These are phyloP conservation scores for Magnolia kwangsiensis DNA, from an alignment of 164 flowering plant species.

Conservation along the genomic window DNA sequence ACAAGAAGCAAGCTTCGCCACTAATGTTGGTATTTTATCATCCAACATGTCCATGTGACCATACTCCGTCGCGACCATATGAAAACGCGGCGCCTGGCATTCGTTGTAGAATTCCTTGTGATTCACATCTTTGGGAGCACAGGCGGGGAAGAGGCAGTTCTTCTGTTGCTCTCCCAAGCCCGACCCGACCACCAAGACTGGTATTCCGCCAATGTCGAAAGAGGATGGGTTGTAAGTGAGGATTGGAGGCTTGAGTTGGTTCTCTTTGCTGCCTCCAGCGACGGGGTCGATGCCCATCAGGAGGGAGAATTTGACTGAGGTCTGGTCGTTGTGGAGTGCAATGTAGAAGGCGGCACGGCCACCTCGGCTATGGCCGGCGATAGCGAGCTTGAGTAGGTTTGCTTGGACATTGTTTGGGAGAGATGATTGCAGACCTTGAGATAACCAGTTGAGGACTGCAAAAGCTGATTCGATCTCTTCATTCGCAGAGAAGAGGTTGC, in stretches of 20 bases:
- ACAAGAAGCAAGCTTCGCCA: neutral
- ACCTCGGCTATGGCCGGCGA: slow-evolving; percentile 57
- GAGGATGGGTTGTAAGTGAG: slow-evolving; percentile 29
- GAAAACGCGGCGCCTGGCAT: slow-evolving; percentile 21
- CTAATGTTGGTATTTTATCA: neutral
- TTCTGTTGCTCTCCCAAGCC: slow-evolving; percentile 27
- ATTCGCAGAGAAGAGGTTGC: neutral
- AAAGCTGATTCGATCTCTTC: slow-evolving; percentile 1
- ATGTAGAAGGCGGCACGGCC: slow-evolving; percentile 51
- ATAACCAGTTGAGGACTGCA: slow-evolving; percentile 33
- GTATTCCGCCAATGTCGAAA: slow-evolving; percentile 28
- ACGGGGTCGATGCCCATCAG: slow-evolving; percentile 57
- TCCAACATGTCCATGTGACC: slow-evolving; percentile 48
- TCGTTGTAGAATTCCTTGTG: slow-evolving; percentile 34
- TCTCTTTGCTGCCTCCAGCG: slow-evolving; percentile 20
- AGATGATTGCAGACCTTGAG: slow-evolving; percentile 23
- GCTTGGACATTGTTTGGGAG: slow-evolving; percentile 28
- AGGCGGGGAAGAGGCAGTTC: slow-evolving; percentile 15
- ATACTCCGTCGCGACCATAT: slow-evolving; percentile 32
- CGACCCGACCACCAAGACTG: slow-evolving; percentile 47
- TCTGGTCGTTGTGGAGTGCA: slow-evolving; percentile 22
- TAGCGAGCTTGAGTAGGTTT: slow-evolving; percentile 27
- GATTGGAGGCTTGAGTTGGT: slow-evolving; percentile 19
- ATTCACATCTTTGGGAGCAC: slow-evolving; percentile 41
- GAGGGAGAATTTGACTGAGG: slow-evolving; percentile 22